Conservation (phyloP, 345 rosid genomes). For the Clausena lansium region DNA sequence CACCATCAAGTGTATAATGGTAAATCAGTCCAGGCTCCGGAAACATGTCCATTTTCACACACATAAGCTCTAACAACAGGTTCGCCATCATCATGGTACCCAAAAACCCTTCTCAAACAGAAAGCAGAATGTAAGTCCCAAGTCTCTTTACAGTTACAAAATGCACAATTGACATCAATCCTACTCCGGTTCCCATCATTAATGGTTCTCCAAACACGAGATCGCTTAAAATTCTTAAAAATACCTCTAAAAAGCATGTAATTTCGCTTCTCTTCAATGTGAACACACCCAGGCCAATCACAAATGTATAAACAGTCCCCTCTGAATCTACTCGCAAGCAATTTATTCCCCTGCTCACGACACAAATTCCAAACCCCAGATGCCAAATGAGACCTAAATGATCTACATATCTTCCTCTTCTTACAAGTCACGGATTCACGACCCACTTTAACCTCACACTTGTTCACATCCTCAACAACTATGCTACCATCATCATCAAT, state of each 20-base stretch:
- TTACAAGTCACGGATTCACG: constrained; percentile 28
- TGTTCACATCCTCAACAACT: constrained; percentile 21
- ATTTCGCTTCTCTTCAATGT: constrained; percentile 73
- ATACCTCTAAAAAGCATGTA: constrained; percentile 92
- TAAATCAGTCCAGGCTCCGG: constrained; percentile 89
- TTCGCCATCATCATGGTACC: constrained; percentile 92
- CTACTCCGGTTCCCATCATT: constrained; percentile 66
- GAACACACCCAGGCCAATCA: constrained; percentile 94
- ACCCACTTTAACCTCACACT: constrained; percentile 25
- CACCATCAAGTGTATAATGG: constrained; percentile 61
- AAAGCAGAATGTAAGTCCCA: constrained; percentile 94
- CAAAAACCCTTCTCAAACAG: constrained; percentile 73
- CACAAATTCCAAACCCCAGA: constrained; percentile 70
- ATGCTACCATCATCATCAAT: constrained; percentile 13
- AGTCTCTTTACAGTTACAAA: constrained; percentile 65
- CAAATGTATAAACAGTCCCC: constrained; percentile 81
- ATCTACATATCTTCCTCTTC: constrained; percentile 48
- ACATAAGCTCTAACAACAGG: constrained; percentile 95
- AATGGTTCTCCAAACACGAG: constrained; percentile 87
- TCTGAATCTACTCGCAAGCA: constrained; percentile 85
- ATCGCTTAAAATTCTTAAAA: constrained; percentile 80
- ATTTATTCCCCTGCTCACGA: constrained; percentile 86
- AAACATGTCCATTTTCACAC: constrained; percentile 95
- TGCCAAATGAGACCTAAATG: constrained; percentile 68
- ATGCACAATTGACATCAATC: constrained; percentile 70